Base-by-base conservation (phyloP, 768 basidiomycete species). In the Mycena indigotica region DNA sequence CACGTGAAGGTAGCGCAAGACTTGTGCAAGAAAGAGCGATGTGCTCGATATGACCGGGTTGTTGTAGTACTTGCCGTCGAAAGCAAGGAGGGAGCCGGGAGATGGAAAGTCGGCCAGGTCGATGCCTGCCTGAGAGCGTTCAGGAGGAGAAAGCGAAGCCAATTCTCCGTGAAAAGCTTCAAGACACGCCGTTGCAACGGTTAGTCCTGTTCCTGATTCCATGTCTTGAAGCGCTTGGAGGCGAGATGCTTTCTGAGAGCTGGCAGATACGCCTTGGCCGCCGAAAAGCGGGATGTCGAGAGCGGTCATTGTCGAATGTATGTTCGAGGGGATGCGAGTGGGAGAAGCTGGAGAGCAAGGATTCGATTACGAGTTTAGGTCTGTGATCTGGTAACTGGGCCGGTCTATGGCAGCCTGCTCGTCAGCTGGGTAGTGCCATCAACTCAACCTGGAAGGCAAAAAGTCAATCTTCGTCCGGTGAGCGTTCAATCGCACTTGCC, bases 271-370 rank as follows among this genome's bases (percentile, higher is more conserved):
- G 2, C 83, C 85, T 64, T 87, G 85, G 5, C 85, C 84, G 41
- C 81, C 75, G 62, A 87, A 87, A 17, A 84, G 68, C 3, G 82
- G 85, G 44, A 86, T 63, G 56, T 74, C 53, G n/a, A n/a, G n/a
- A n/a, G n/a, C n/a, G 39, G 75, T 60, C 13, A 41, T 29, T 28
- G 41, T n/a, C n/a, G n/a, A n/a, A n/a, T n/a, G n/a, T n/a, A n/a
- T n/a, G n/a, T n/a, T n/a, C n/a, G n/a, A n/a, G n/a, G n/a, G n/a
- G n/a, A n/a, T n/a, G n/a, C n/a, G n/a, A n/a, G n/a, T n/a, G n/a
- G n/a, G n/a, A n/a, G n/a, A n/a, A n/a, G n/a, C n/a, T n/a, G n/a
- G n/a, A n/a, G n/a, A n/a, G n/a, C n/a, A n/a, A n/a, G n/a, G n/a
- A n/a, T n/a, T n/a, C n/a, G n/a, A n/a, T n/a, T n/a, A n/a, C n/a